Evolutionary conservation across 2,329 filamentous ascomycete genomes (phyloP).

Genomic region (Penicillium sclerotiorum): DNA sequence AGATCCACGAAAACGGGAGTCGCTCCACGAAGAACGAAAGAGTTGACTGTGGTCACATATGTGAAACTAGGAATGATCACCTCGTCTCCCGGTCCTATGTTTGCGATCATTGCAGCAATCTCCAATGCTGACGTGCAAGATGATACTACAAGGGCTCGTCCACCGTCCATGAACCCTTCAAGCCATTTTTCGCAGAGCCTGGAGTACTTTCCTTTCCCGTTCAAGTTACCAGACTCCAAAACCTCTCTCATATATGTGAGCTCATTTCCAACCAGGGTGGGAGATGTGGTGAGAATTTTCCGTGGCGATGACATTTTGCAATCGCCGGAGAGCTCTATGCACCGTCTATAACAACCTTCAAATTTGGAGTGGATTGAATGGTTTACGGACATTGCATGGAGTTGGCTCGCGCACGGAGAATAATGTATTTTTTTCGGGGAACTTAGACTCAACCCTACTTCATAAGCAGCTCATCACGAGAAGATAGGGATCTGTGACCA

Average conservation of each 20-base stretch:
- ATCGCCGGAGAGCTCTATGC: no score
- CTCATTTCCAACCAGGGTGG: not conserved
- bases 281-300: not conserved
- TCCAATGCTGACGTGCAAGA: conserved; percentile 19
- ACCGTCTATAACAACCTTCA: no score
- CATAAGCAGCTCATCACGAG: no score
- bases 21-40: conserved; percentile 17
- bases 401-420: no score
- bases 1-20: conserved; percentile 17
- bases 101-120: conserved; percentile 11
- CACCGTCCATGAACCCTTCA: conserved; percentile 5
- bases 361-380: no score
- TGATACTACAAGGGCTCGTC: conserved; percentile 9
- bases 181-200: conserved; percentile 16
- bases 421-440: no score
- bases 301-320: not conserved
- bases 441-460: no score
- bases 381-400: no score
- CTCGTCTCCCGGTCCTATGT: conserved; percentile 17
- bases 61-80: conserved; percentile 20
- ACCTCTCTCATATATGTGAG: not conserved
- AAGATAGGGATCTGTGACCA: no score
- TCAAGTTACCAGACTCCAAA: not conserved
- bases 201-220: conserved; percentile 13
- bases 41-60: conserved; percentile 17